A percentile compares a stretch with the other conserved stretches of the same genome.
phyloP scores from a whole-genome alignment of 176 grass and related monocot species.

The Triticum monococcum region DNA sequence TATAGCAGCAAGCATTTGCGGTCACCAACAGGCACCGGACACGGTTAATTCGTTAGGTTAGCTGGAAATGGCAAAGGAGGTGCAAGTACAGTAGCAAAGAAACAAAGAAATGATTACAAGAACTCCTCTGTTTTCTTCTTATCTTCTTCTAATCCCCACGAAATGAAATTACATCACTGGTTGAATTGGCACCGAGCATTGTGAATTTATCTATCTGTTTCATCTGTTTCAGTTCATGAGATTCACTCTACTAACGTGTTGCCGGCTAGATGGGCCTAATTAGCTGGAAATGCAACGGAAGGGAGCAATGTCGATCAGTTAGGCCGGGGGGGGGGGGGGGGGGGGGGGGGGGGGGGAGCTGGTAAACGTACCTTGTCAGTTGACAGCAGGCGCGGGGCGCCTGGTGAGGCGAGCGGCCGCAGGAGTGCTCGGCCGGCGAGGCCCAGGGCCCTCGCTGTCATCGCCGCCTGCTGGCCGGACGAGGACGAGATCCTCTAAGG shows the following conservation, averaged over 20 bases:
- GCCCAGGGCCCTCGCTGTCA: background rate
- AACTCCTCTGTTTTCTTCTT: background rate
- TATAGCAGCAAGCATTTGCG: background rate
- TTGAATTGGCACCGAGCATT: background rate
- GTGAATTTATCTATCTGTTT: background rate
- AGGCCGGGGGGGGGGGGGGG: too few species aligned
- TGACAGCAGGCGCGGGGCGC: background rate
- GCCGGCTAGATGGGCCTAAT: background rate
- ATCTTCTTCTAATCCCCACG: background rate
- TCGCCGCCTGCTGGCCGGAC: background rate
- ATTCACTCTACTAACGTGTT: background rate
- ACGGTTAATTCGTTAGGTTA: background rate
- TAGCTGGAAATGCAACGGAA: background rate
- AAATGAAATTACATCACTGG: background rate
- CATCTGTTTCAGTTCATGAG: background rate
- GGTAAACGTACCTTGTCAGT: background rate
- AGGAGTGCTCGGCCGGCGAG: background rate
- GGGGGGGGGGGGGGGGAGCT: too few species aligned
- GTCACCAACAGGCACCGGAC: background rate
- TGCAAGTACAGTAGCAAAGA: background rate
- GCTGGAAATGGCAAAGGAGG: background rate
- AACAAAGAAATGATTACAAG: background rate
- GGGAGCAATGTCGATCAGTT: background rate
- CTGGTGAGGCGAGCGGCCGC: background rate
- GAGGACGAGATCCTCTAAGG: too few species aligned